Percentiles rank a stretch among this genome's conserved stretches.
phyloP scores from a whole-genome alignment of 306 rosid species.

The Prunus persica region Prunus_persica_NCBIv2 NC_034011.1:21064501-21065000 shows the following conservation, averaged over 20 bases:
- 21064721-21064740: not conserved
- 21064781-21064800: not conserved
- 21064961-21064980: slow-evolving; percentile 39
- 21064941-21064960: slow-evolving; percentile 35
- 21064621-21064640: not conserved
- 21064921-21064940: slow-evolving; percentile 61
- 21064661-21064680: not conserved
- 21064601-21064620: not conserved
- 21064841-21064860: not conserved
- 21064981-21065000: not conserved
- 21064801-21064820: not conserved
- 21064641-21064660: not conserved
- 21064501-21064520: not conserved
- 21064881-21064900: slow-evolving; percentile 45
- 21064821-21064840: not conserved
- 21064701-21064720: not conserved
- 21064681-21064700: not conserved
- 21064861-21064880: slow-evolving; percentile 11
- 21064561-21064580: not conserved
- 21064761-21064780: not conserved
- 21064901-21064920: slow-evolving; percentile 65
- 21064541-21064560: slow-evolving; percentile 4
- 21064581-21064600: not conserved
- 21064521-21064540: not conserved
- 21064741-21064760: not conserved